Evolutionary conservation across 306 rosid genomes (phyloP).

Genomic region (barrel medic (Medicago truncatula)): MtrunA17r5.0-ANR NC_053044.1:34827501-34828000

Average conservation of each 20-base stretch:
- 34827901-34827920: conserved; percentile 32
- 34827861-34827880: conserved; percentile 24
- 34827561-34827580: neutral
- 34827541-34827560: neutral
- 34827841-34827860: conserved; percentile 9
- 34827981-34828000: conserved; percentile 24
- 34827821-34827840: conserved; percentile 19
- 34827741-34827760: neutral
- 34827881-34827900: conserved; percentile 15
- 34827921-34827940: conserved; percentile 20
- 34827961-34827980: conserved; percentile 26
- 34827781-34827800: neutral
- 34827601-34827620: neutral
- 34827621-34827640: neutral
- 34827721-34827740: neutral
- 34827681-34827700: neutral
- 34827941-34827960: conserved; percentile 11
- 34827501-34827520: neutral
- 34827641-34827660: neutral
- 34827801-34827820: neutral
- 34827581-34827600: neutral
- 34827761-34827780: conserved; percentile 6
- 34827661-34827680: neutral
- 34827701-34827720: neutral
- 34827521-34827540: neutral